These are phyloP conservation scores for Trypanosoma mega DNA, from an alignment of 208 protist genomes.

Conservation along the genomic window DNA sequence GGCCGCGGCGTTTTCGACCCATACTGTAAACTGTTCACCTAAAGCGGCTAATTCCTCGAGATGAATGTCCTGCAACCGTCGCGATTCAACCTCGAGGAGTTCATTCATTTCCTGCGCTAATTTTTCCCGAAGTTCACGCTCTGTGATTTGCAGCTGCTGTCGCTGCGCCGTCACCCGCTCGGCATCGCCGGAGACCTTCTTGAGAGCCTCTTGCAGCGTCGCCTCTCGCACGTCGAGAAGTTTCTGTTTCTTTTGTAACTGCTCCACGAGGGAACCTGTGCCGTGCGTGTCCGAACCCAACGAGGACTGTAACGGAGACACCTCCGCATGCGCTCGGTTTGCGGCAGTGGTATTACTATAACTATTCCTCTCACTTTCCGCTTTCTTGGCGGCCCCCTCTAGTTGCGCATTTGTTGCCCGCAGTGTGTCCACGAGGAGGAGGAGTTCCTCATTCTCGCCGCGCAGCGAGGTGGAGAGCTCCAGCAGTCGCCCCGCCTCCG, in stretches of 20 bases:
- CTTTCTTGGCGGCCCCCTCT: slow-evolving; percentile 35
- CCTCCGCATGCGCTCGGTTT: background rate
- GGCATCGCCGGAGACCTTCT: slow-evolving; percentile 57
- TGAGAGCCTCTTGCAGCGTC: slow-evolving; percentile 60
- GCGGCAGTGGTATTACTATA: slow-evolving; percentile 10
- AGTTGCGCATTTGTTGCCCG: slow-evolving; percentile 34
- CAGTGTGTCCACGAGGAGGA: slow-evolving; percentile 36
- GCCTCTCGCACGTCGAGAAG: slow-evolving; percentile 54
- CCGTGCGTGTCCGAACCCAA: no score
- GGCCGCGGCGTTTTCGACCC: background rate
- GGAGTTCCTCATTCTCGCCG: slow-evolving; percentile 48
- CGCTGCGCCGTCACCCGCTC: slow-evolving; percentile 45
- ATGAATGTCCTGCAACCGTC: slow-evolving; percentile 22
- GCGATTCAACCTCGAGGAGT: slow-evolving; percentile 41
- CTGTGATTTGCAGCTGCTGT: slow-evolving; percentile 38
- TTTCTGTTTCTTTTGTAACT: slow-evolving; percentile 36
- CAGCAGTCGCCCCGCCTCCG: slow-evolving; percentile 39
- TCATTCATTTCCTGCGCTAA: slow-evolving; percentile 24
- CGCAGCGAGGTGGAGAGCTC: slow-evolving; percentile 39
- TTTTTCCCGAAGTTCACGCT: slow-evolving; percentile 10
- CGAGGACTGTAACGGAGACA: no score
- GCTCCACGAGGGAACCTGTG: background rate
- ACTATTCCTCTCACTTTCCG: no score
- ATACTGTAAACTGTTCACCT: slow-evolving; percentile 18
- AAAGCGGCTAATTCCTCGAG: slow-evolving; percentile 15